Evolutionary conservation across 2,329 filamentous ascomycete genomes (phyloP).

Genomic region (Neurospora crassa): DNA sequence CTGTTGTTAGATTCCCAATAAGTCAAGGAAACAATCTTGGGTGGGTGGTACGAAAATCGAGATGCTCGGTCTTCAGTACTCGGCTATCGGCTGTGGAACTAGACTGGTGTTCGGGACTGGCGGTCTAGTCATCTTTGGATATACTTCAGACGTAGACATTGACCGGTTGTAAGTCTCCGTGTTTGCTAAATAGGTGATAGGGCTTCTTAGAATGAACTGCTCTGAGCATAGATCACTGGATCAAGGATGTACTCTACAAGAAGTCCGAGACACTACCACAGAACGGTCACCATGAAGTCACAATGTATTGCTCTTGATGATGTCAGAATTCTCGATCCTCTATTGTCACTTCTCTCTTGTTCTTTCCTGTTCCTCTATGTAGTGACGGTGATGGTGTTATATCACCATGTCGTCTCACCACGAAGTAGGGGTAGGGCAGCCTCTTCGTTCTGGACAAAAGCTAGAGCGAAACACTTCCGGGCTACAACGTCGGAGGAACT

Average conservation of each 20-base stretch:
- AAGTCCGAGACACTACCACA: not conserved
- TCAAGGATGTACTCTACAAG: not conserved
- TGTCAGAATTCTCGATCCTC: not conserved
- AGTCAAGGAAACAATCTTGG: not conserved
- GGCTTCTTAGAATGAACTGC: not conserved
- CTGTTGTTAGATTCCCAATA: not conserved
- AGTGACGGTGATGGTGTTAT: not conserved
- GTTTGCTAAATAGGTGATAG: not conserved
- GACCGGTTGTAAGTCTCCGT: not conserved
- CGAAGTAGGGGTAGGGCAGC: not conserved
- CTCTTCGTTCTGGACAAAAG: not conserved
- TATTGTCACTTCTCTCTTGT: not conserved
- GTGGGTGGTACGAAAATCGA: not conserved
- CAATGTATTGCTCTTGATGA: not conserved
- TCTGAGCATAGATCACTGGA: not conserved
- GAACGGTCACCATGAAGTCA: not conserved
- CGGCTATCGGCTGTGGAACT: not conserved
- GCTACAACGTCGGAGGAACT: not conserved
- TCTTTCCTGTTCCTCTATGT: not conserved
- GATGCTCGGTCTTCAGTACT: not conserved
- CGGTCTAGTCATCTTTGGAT: not conserved
- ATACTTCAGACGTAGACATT: not conserved
- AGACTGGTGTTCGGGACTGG: not conserved
- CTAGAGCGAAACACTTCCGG: not conserved
- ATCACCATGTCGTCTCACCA: not conserved